Base-by-base conservation (phyloP, 2,329 filamentous ascomycete species). In the Claviceps spartinae region DNA sequence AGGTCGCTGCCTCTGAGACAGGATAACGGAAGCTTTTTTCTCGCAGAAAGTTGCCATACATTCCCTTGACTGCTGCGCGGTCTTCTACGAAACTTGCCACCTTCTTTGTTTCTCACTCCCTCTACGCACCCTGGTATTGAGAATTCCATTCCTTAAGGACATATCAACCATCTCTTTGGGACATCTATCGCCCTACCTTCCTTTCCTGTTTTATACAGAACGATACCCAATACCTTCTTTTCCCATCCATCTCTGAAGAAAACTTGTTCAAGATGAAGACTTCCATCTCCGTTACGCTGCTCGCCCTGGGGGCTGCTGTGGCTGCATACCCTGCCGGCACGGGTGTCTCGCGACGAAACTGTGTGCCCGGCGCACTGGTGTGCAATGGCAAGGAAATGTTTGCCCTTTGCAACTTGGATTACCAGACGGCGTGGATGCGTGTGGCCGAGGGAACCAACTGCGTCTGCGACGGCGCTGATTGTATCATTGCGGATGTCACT, bases 381-480 rank as follows among this genome's bases (percentile, higher is more conserved):
- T 52, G 51, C 47, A 40, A 52, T n/a, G 51, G 51, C 41, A 36
- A 7, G 34, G 18, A 9, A 20, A 16, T n/a, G 47, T 52, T 52
- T 36, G 51, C 37, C 11, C 18, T 52, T 9, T 52, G 51, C 51
- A 18, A 46, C 34, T 6, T 37, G 4, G 34, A 46, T 42, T 8
- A 14, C 41, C 3, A 11, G 47, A 14, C n/a, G 6, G 4, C 4
- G 1, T 52, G 51, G 51, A 52, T 52, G 46, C 13, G 11, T 7
- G 51, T 52, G 30, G 5, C 51, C 5, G 47, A 30, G 2, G 51
- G 51, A 16, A 52, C 51, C 20, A 7, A 36, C 16, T 52, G 51
- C 34, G 13, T 43, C 16, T 52, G 51, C 13, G 22, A 30, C 7
- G 51, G 47, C 41, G 37, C 41, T 16, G 9, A 6, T 3, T 52